Base-by-base conservation (phyloP, 257 asterid genomes). In the Capsicum pubescens region DNA sequence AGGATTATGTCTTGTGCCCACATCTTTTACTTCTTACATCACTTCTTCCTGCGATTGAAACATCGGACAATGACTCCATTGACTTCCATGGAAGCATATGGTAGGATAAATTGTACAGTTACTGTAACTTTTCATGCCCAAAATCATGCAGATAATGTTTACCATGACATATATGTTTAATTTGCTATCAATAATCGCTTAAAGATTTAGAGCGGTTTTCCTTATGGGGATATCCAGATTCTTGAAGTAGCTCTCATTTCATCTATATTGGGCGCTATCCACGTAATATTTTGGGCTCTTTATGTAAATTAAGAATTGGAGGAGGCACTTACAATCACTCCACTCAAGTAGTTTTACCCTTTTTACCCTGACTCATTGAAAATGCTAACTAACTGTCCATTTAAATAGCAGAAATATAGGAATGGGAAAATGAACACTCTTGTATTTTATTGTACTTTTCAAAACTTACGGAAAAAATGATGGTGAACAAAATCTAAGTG, bases 1-100 rank as follows among this genome's bases (percentile, higher is more conserved):
- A 86, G 89, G 90, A 59, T 56, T 86, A 55, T 86, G 90, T 81
- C 89, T 88, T 63, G 89, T 86, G 35, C 90, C 90, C 66, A 58
- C 74, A 64, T 79, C 87, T 77, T 48, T 88, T 58, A 71, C 87
- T 12, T 87, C 89, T 0, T 88, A 81, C 84, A 83, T 88, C 21
- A 81, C 87, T 55, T 36, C 84, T 78, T 81, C 81, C 21, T 77
- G 64, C 19, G 81, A 77, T 21, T 50, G 81, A 77, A 77, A 77
- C 64, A 35, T 54, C 8, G 21, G 64, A 77, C 26, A 26, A 54
- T 26, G 54, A 52, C 44, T 74, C 61, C 46, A 74, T 50, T 21
- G 44, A 77, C 81, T 54, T 54, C 19, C 32, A 7, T 76, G 64
- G 81, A 54, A 54, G 48, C 64, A 54, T 76, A 76, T 76, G 81